A percentile compares a stretch with the other conserved stretches of the same genome.
phyloP scores from a whole-genome alignment of 2,329 filamentous ascomycete species.

The Cucurbitaria berberidis region DNA sequence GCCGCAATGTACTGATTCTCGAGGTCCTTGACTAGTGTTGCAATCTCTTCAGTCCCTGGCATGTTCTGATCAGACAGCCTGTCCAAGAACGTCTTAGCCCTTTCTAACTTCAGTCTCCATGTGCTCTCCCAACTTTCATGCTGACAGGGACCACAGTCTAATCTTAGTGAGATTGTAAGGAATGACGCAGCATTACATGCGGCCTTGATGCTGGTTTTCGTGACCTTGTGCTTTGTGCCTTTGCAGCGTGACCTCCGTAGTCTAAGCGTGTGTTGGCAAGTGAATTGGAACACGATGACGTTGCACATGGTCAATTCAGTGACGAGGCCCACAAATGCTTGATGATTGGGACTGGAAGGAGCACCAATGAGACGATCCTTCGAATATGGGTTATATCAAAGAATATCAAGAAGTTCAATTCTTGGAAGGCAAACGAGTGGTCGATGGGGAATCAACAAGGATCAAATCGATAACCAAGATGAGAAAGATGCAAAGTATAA shows the following conservation, averaged over 20 bases:
- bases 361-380: no score
- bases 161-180: conserved; percentile 22
- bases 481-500: no score
- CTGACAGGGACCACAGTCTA: conserved; percentile 32
- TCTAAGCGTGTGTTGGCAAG: conserved; percentile 39
- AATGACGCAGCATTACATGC: conserved; percentile 36
- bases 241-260: conserved; percentile 42
- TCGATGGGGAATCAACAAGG: no score
- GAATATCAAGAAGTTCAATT: no score
- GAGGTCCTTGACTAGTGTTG: conserved; percentile 16
- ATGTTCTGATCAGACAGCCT: conserved; percentile 5
- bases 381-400: no score
- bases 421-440: no score
- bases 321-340: not conserved
- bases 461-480: no score
- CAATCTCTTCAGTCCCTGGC: conserved; percentile 10
- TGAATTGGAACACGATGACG: conserved; percentile 37
- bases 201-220: conserved; percentile 12
- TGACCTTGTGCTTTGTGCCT: conserved; percentile 39
- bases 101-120: conserved; percentile 21
- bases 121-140: conserved; percentile 18
- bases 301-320: conserved; percentile 46
- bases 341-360: no score
- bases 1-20: conserved; percentile 10
- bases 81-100: conserved; percentile 18